phyloP scores from a whole-genome alignment of 2,329 filamentous ascomycete species.

The Stagonosporopsis cucurbitacearum region DNA sequence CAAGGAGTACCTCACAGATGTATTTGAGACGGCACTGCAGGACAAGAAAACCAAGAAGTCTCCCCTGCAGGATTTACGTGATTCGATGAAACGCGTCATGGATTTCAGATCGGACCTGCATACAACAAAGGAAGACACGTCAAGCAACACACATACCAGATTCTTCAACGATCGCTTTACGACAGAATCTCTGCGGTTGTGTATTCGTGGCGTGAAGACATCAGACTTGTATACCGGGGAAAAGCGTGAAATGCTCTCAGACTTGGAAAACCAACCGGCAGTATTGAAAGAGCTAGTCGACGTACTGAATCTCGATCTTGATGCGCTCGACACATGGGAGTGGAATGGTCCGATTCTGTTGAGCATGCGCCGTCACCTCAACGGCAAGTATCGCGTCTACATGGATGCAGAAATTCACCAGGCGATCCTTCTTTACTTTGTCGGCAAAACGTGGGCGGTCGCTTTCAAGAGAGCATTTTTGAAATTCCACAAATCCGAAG shows the following conservation, averaged over 20 bases:
- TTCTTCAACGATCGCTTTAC: conserved; percentile 49
- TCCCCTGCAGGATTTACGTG: conserved; percentile 50
- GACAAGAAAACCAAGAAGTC: conserved; percentile 49
- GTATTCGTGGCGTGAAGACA: conserved; percentile 58
- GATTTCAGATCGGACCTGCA: conserved; percentile 29
- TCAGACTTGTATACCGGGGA: conserved; percentile 60
- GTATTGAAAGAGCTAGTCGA: conserved; percentile 62
- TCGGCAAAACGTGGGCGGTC: conserved; percentile 61
- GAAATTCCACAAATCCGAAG: conserved; percentile 47
- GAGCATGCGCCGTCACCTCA: conserved; percentile 61
- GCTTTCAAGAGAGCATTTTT: conserved; percentile 54
- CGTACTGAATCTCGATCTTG: conserved; percentile 63
- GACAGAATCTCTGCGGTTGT: conserved; percentile 50
- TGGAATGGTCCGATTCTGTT: conserved; percentile 59
- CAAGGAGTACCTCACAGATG: conserved; percentile 56
- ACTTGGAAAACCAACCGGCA: conserved; percentile 57
- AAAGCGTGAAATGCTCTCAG: conserved; percentile 58
- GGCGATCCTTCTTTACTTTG: conserved; percentile 61
- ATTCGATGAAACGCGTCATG: conserved; percentile 42
- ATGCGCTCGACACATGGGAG: conserved; percentile 58
- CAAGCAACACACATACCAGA: background rate
- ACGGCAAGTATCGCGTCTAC: conserved; percentile 65
- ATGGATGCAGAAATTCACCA: conserved; percentile 66
- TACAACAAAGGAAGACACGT: conserved; percentile 30
- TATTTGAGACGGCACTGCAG: conserved; percentile 57